These are phyloP conservation scores for Xylaria sp. DNA, from an alignment of 2,329 filamentous ascomycete species.

Conservation along the genomic window DNA sequence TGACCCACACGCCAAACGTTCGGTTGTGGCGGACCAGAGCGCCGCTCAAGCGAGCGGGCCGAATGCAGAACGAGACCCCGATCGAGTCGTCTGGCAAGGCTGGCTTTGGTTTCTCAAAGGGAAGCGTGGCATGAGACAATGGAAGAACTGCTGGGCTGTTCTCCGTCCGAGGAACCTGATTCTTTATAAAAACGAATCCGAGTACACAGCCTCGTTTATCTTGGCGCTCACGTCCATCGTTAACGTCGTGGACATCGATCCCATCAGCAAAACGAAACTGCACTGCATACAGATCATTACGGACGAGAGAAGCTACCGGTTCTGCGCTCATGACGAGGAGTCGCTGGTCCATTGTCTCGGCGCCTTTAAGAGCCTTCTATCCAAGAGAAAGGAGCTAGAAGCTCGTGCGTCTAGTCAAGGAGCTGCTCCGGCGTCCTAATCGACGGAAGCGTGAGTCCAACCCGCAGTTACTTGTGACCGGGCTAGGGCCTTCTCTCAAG, in stretches of 20 bases:
- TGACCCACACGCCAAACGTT: conserved; percentile 39
- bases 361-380: conserved; percentile 84
- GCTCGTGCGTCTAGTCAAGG: conserved; percentile 49
- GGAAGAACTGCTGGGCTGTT: conserved; percentile 95
- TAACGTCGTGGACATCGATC: conserved; percentile 90
- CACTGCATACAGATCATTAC: conserved; percentile 92
- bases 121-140: conserved; percentile 83
- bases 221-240: conserved; percentile 79
- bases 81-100: conserved; percentile 92
- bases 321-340: conserved; percentile 82
- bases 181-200: conserved; percentile 89
- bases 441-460: background rate
- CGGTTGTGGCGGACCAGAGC: conserved; percentile 55
- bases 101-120: conserved; percentile 85
- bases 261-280: conserved; percentile 80
- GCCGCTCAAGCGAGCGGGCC: conserved; percentile 67
- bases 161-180: conserved; percentile 83
- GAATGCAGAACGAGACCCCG: conserved; percentile 68
- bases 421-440: conserved; percentile 8
- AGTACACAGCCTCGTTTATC: conserved; percentile 87
- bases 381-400: conserved; percentile 69
- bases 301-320: conserved; percentile 83
- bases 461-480: background rate
- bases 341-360: conserved; percentile 82
- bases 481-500: background rate